Percentiles rank a stretch among this genome's conserved stretches.
These are phyloP conservation scores for Cornus suecica DNA, from an alignment of 148 eudicot genomes.

Conservation along the genomic window DNA sequence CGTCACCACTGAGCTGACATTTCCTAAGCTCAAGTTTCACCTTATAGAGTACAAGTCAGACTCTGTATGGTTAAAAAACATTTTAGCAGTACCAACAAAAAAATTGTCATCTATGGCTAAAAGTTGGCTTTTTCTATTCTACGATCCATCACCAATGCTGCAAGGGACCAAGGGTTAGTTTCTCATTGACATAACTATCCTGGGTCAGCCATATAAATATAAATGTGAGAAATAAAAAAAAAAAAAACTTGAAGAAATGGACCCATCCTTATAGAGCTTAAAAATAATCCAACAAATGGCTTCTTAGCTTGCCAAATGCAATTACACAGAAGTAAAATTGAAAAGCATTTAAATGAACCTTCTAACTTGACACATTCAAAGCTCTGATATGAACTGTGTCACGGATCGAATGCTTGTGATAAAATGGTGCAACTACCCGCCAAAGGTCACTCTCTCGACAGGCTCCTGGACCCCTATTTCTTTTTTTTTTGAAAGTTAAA, in stretches of 20 bases:
- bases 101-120: background rate
- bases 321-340: no score
- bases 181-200: background rate
- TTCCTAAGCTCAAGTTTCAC: background rate
- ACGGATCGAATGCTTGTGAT: no score
- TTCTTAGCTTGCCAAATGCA: background rate
- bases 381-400: no score
- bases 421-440: no score
- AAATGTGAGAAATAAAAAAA: background rate
- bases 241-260: no score
- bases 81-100: background rate
- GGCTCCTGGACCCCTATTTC: no score
- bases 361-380: no score
- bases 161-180: background rate
- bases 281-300: background rate
- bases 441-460: no score
- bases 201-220: background rate
- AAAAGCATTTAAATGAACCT: no score
- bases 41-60: background rate
- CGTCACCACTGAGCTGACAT: background rate
- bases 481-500: no score
- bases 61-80: background rate
- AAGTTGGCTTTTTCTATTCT: no score
- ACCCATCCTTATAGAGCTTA: background rate
- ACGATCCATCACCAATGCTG: no score